Percentiles rank a stretch among this genome's conserved stretches.
These are phyloP conservation scores for Xylariales sp. DNA, from an alignment of 2,329 filamentous ascomycete species.

Conservation along the genomic window DNA sequence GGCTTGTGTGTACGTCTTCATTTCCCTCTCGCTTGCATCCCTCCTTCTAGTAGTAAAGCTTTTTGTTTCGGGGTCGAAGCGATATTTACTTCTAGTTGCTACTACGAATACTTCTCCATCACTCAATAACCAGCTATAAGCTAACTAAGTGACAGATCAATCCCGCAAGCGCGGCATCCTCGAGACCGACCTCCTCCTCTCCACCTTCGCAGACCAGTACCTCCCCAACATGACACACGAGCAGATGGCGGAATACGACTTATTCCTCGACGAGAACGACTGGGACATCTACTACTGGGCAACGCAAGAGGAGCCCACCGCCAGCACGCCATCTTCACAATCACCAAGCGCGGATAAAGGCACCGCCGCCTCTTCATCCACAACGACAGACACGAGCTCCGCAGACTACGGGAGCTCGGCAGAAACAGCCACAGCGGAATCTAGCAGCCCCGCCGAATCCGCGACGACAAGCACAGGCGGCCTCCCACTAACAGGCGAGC, in stretches of 20 bases:
- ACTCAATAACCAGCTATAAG: too few species aligned
- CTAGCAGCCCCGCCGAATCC: constrained; percentile 18
- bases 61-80: background rate
- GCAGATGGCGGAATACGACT: constrained; percentile 87
- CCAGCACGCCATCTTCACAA: constrained; percentile 59
- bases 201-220: constrained; percentile 88
- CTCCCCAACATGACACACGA: constrained; percentile 77
- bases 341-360: background rate
- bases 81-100: background rate
- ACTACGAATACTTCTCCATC: background rate
- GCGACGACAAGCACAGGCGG: constrained; percentile 32
- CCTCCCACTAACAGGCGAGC: constrained; percentile 40
- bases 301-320: constrained; percentile 79
- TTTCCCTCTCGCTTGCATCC: constrained; percentile 21
- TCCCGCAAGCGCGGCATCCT: constrained; percentile 95
- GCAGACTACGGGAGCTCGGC: constrained; percentile 33
- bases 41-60: background rate
- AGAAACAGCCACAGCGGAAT: constrained; percentile 59
- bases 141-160: constrained; percentile 74
- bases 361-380: constrained; percentile 2
- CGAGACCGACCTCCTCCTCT: constrained; percentile 94
- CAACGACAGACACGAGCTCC: constrained; percentile 12
- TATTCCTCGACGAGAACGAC: constrained; percentile 97
- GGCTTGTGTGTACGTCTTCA: constrained; percentile 73
- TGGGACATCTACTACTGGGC: constrained; percentile 99